Percentiles rank a stretch among this genome's conserved stretches.
Conservation (phyloP, 805 yeast genomes). For the Kodamaea lidongshanica region DNA sequence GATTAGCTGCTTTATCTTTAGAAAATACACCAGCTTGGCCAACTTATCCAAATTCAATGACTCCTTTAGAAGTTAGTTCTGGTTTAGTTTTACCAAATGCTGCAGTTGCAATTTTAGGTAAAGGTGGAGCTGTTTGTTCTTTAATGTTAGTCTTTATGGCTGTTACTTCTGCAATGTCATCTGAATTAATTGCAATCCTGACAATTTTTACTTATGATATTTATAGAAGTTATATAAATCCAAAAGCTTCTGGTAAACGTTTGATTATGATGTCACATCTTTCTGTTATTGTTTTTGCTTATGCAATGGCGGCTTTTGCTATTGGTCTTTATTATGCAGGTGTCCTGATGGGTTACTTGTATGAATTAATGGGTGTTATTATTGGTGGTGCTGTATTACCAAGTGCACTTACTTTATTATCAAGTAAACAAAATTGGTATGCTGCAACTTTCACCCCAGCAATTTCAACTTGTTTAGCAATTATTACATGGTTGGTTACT, state of each 20-base stretch:
- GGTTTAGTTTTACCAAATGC: conserved; percentile 77
- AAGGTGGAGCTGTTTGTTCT: conserved; percentile 82
- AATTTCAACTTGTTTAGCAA: conserved; percentile 66
- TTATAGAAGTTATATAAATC: conserved; percentile 74
- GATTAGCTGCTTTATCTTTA: conserved; percentile 73
- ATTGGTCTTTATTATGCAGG: conserved; percentile 78
- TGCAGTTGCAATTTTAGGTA: conserved; percentile 79
- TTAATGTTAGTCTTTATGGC: conserved; percentile 83
- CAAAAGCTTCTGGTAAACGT: conserved; percentile 67
- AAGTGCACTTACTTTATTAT: conserved; percentile 57
- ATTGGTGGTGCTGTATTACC: conserved; percentile 85
- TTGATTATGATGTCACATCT: conserved; percentile 64
- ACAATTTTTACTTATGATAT: conserved; percentile 82
- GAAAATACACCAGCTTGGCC: conserved; percentile 71
- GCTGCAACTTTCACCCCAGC: conserved; percentile 78
- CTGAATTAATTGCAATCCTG: conserved; percentile 84
- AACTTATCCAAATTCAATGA: conserved; percentile 63
- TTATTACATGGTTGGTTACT: conserved; percentile 49
- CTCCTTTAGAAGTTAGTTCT: conserved; percentile 65
- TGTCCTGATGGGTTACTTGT: conserved; percentile 80
- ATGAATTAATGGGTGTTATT: conserved; percentile 84
- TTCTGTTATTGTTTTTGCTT: conserved; percentile 52
- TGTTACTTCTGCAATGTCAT: conserved; percentile 86
- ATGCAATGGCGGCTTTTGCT: conserved; percentile 74
- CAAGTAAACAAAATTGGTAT: conserved; percentile 54